phyloP scores from a whole-genome alignment of 1,139 yeast species.

The Saccharomycopsis phalli region DNA sequence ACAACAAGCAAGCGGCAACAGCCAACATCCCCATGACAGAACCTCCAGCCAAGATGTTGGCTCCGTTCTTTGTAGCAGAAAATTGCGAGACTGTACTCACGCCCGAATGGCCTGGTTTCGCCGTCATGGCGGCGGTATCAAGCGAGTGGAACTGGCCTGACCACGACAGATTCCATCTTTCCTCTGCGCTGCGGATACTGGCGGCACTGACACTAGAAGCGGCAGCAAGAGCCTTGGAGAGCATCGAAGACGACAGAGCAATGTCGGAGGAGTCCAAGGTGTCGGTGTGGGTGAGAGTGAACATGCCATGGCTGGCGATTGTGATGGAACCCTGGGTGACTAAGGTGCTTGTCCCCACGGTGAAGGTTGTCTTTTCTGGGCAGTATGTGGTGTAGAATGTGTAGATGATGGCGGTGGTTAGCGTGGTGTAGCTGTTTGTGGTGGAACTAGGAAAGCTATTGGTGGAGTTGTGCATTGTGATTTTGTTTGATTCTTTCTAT shows the following conservation, averaged over 20 bases:
- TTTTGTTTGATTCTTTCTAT: not conserved
- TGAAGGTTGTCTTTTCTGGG: constrained; percentile 11
- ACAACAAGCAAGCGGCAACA: no score
- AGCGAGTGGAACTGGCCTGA: no score
- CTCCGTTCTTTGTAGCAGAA: no score
- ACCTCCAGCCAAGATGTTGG: no score
- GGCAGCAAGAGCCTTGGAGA: constrained; percentile 16
- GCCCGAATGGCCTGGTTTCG: no score
- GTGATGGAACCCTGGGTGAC: constrained; percentile 17
- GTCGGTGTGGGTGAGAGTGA: constrained; percentile 18
- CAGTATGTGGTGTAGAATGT: constrained; percentile 17
- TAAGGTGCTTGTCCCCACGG: constrained; percentile 15
- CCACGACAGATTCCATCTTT: no score
- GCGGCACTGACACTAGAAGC: constrained; percentile 19
- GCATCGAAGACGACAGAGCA: constrained; percentile 14
- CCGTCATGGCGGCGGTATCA: no score
- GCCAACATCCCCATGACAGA: no score
- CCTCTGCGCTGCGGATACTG: constrained; percentile 13
- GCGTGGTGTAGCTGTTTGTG: constrained; percentile 13
- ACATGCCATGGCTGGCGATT: constrained; percentile 15
- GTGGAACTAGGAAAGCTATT: constrained; percentile 3
- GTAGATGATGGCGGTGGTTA: constrained; percentile 20
- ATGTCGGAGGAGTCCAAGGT: constrained; percentile 16
- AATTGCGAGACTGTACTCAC: no score
- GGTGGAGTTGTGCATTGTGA: not conserved